Evolutionary conservation across 495 filamentous ascomycete genomes (phyloP), one percentile per base, ranked within the genome.

Genomic region (Monascus purpureus): DNA sequence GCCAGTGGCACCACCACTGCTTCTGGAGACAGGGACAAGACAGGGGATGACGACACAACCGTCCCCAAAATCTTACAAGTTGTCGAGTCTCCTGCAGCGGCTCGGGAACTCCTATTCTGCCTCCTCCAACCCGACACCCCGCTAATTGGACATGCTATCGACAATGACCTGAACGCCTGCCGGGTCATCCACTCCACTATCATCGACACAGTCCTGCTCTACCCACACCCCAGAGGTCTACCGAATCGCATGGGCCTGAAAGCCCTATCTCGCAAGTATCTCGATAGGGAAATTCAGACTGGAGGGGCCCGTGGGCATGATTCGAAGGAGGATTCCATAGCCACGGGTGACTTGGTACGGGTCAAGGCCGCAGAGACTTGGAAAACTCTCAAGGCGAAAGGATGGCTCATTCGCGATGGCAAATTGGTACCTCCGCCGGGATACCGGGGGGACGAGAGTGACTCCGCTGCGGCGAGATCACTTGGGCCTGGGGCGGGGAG

Each of bases 71-170:
- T 9, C 20, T 59, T 93, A n/a, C 63, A 62, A 25, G 75, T 88
- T 20, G 79, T 86, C 8, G 43, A 70, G 1, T 84, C 77, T 0
- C 83, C 85, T 5, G 47, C 66, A 9, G 67, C 55, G 18, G 92
- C 88, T 3, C 76, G 90, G 8, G 51, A 64, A 1, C 61, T 93
- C 1, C 65, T 96, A 7, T 79, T 86, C 54, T 55, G 63, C 0
- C 57, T 78, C 31, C 63, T 96, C 22, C 61, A 72, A 11, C 79
- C 82, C 0, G 52, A 65, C 1, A 95, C 86, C 0, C 83, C 83
- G 0, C 54, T 97, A 4, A 80, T 96, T 25, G 90, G 90, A 13
- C 90, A 97, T 53, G 87, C 82, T 4, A 73, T 96, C 7, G 90
- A 96, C 46, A 97, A 97, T 47, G 90, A 97, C 46, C 67, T 97